phyloP scores from a whole-genome alignment of 1,139 yeast genomes.

The Candida glucosophila region DNA sequence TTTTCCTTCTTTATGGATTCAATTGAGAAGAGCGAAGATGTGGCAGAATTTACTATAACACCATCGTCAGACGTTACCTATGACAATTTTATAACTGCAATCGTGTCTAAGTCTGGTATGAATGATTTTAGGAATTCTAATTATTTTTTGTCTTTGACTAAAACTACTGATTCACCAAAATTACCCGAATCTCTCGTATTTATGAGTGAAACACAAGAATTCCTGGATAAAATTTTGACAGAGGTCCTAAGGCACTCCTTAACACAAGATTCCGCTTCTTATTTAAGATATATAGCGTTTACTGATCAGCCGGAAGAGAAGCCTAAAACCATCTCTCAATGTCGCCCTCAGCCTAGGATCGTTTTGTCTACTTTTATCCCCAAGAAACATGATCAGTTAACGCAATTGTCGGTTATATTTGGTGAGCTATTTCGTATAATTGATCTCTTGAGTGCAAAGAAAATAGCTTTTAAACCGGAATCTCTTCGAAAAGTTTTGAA shows the following conservation, averaged over 20 bases:
- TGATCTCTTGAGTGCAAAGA: conserved; percentile 42
- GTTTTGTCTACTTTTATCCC: conserved; percentile 44
- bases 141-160: conserved; percentile 79
- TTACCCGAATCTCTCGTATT: conserved; percentile 72
- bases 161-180: conserved; percentile 60
- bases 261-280: conserved; percentile 42
- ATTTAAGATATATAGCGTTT: conserved; percentile 55
- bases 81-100: conserved; percentile 68
- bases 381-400: conserved; percentile 34
- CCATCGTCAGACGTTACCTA: conserved; percentile 49
- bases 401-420: conserved; percentile 39
- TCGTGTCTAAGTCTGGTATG: conserved; percentile 84
- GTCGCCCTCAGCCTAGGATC: conserved; percentile 48
- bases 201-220: conserved; percentile 84
- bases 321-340: conserved; percentile 49
- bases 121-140: conserved; percentile 63
- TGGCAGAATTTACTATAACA: conserved; percentile 51
- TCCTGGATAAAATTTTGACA: conserved; percentile 57
- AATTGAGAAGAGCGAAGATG: conserved; percentile 49
- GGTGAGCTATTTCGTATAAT: conserved; percentile 44
- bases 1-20: conserved; percentile 46
- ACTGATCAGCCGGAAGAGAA: conserved; percentile 73
- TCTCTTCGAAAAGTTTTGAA: conserved; percentile 65
- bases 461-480: conserved; percentile 51
- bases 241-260: conserved; percentile 40